These are phyloP conservation scores for Penicillium pulvis DNA, from an alignment of 495 filamentous ascomycete species.

Conservation along the genomic window DNA sequence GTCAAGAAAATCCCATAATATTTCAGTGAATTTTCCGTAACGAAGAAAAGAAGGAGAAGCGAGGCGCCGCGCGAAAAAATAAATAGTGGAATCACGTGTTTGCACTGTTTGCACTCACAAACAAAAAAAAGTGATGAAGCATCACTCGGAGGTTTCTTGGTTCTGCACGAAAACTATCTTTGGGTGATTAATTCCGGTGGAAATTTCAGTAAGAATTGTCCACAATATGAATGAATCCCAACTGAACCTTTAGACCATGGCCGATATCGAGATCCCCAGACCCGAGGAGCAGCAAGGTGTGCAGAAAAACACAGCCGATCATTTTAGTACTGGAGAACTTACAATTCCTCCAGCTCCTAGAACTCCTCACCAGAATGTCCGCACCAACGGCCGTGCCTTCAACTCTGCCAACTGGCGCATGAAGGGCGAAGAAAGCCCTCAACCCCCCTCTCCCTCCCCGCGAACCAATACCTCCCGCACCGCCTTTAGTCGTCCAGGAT, in stretches of 20 bases:
- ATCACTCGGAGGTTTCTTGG: neutral
- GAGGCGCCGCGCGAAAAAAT: conserved; percentile 15
- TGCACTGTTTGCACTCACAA: conserved; percentile 36
- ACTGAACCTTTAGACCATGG: conserved; percentile 26
- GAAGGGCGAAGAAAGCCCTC: conserved; percentile 39
- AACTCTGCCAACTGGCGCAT: conserved; percentile 50
- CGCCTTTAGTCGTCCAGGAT: conserved; percentile 39
- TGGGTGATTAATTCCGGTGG: neutral
- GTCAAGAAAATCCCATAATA: neutral
- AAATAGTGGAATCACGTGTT: conserved; percentile 25
- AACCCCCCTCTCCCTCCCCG: conserved; percentile 33
- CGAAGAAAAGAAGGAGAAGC: conserved; percentile 6
- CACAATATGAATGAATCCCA: no score
- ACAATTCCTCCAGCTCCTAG: conserved; percentile 36
- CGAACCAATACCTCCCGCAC: conserved; percentile 40
- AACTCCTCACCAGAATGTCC: conserved; percentile 40
- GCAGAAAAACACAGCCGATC: conserved; percentile 3
- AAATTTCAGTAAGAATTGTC: neutral
- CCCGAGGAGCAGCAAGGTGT: conserved; percentile 40
- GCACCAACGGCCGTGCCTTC: conserved; percentile 48
- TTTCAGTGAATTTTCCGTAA: neutral
- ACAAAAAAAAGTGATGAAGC: conserved; percentile 26
- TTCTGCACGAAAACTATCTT: neutral
- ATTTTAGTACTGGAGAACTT: neutral
- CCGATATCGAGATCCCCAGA: conserved; percentile 35